A percentile compares a stretch with the other conserved stretches of the same genome.
These are phyloP conservation scores for Komagataella pastoris DNA, from an alignment of 805 yeast genomes.

Conservation along the genomic window DNA sequence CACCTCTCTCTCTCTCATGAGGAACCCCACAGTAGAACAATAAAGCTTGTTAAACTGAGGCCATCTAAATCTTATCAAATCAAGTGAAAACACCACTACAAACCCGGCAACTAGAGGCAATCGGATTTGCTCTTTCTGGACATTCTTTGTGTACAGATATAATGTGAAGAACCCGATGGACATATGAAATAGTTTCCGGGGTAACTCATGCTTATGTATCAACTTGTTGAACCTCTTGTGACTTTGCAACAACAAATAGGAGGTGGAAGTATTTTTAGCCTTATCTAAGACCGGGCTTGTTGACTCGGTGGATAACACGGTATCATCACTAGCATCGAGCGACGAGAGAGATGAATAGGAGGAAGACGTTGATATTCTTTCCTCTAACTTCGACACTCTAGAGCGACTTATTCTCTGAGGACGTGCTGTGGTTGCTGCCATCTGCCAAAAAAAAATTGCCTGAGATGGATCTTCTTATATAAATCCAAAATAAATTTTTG, in stretches of 20 bases:
- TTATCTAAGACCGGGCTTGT: not conserved
- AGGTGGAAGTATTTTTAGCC: not conserved
- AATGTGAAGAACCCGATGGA: constrained; percentile 79
- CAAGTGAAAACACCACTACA: constrained; percentile 43
- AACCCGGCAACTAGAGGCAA: constrained; percentile 46
- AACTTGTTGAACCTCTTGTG: constrained; percentile 16
- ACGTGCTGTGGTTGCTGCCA: not conserved
- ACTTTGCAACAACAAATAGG: constrained; percentile 6
- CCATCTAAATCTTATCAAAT: constrained; percentile 50
- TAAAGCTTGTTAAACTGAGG: constrained; percentile 53
- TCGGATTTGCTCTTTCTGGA: constrained; percentile 41
- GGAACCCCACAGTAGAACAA: constrained; percentile 56
- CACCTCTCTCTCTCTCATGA: constrained; percentile 79
- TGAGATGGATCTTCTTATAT: not conserved
- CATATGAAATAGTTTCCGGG: constrained; percentile 79
- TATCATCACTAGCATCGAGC: not conserved
- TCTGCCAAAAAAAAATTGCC: not conserved
- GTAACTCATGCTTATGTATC: constrained; percentile 63
- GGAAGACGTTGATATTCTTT: not conserved
- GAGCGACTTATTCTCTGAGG: not conserved
- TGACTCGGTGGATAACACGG: not conserved
- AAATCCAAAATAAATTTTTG: not conserved
- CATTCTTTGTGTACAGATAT: constrained; percentile 53
- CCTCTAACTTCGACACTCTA: not conserved
- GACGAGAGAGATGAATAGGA: not conserved